Conservation (phyloP, 139 green algal genomes). For the Marvania coccoides region DNA sequence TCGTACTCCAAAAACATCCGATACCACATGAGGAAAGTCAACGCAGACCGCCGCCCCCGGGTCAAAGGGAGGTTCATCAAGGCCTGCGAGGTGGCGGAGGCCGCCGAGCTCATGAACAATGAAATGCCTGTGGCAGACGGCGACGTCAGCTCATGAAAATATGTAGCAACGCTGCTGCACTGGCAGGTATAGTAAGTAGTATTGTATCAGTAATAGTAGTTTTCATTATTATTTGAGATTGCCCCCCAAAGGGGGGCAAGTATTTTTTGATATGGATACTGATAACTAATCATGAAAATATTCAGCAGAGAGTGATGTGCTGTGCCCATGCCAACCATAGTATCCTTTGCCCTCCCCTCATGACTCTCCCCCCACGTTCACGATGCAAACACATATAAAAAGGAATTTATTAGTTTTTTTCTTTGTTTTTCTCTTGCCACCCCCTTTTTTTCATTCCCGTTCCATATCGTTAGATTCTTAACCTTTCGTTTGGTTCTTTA, state of each 20-base stretch:
- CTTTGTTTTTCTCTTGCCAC: neutral
- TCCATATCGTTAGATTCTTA: too few relatives aligned
- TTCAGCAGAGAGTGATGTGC: too few relatives aligned
- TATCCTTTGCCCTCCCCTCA: neutral
- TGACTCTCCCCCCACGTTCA: neutral
- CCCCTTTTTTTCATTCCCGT: neutral
- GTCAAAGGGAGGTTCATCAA: conserved; percentile 49
- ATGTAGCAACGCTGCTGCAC: too few relatives aligned
- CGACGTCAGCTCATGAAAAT: too few relatives aligned
- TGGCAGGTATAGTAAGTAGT: too few relatives aligned
- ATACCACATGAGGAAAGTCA: conserved; percentile 40
- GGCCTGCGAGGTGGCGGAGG: neutral
- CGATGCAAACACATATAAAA: neutral
- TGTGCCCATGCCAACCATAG: neutral
- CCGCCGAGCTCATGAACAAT: neutral
- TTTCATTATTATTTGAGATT: too few relatives aligned
- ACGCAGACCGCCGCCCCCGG: conserved; percentile 35
- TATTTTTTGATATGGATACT: too few relatives aligned
- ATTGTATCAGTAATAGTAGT: too few relatives aligned
- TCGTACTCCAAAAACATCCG: conserved; percentile 27
- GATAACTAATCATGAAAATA: too few relatives aligned
- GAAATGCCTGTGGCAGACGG: neutral
- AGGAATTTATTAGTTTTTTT: neutral
- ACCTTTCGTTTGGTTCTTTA: neutral
- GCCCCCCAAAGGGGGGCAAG: too few relatives aligned